Percentiles rank a stretch among this genome's conserved stretches.
phyloP scores from a whole-genome alignment of 2,329 filamentous ascomycete species.

The Alternaria ventricosa region DNA sequence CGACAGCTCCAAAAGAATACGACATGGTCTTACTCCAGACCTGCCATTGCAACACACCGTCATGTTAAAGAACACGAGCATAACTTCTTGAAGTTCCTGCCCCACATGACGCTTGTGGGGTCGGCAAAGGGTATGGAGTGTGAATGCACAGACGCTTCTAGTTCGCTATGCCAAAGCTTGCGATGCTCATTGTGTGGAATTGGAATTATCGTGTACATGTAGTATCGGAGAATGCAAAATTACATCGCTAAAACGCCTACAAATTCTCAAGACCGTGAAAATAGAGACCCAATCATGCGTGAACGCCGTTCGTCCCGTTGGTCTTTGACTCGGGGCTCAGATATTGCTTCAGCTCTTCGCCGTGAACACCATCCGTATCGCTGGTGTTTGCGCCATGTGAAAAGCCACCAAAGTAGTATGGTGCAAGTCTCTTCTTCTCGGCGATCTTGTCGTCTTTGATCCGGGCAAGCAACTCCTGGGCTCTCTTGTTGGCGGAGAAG shows the following conservation, averaged over 20 bases:
- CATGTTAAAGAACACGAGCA: conserved; percentile 19
- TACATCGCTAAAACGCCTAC: background rate
- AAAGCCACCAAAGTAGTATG: conserved; percentile 45
- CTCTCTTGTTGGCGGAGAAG: conserved; percentile 45
- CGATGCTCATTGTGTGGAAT: background rate
- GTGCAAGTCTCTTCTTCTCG: conserved; percentile 43
- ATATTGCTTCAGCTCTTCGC: conserved; percentile 33
- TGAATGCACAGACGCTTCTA: conserved; percentile 18
- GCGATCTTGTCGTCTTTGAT: conserved; percentile 39
- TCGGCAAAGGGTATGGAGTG: conserved; percentile 10
- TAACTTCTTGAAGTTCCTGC: conserved; percentile 12
- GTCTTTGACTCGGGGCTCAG: conserved; percentile 16
- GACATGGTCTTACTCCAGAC: conserved; percentile 18
- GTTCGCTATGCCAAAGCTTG: background rate
- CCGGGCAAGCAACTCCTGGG: conserved; percentile 41
- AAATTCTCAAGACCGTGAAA: background rate
- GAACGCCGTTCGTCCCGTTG: conserved; percentile 18
- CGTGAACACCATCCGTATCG: conserved; percentile 38
- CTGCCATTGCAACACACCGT: conserved; percentile 6
- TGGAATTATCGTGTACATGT: conserved; percentile 1
- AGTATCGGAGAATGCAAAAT: background rate
- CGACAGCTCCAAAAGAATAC: conserved; percentile 12
- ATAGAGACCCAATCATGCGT: background rate
- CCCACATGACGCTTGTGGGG: conserved; percentile 43
- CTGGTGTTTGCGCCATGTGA: conserved; percentile 40